Conservation (phyloP, 2,329 filamentous ascomycete species). For the Colletotrichum magnum region DNA sequence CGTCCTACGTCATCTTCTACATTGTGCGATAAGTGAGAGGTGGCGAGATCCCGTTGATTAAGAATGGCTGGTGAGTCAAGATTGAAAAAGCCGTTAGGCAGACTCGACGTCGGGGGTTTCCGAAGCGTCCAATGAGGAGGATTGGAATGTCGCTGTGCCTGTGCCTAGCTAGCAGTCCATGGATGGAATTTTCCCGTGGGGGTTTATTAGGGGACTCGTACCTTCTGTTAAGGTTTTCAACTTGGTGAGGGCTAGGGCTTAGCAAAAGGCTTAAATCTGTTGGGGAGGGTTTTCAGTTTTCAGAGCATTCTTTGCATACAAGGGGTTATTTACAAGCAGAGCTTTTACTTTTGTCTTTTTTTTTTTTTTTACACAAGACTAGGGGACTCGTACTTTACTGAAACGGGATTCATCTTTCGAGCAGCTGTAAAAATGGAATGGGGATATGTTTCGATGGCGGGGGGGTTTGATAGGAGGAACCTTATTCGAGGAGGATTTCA, state of each 20-base stretch:
- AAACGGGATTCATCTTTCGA: constrained; percentile 33
- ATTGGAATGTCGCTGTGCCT: neutral
- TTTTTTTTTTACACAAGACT: no score
- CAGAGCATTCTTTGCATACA: no score
- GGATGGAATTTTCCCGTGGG: neutral
- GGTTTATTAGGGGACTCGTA: neutral
- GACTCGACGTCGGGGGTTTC: constrained; percentile 1
- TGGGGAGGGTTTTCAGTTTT: no score
- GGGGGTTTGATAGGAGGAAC: no score
- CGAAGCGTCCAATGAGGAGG: neutral
- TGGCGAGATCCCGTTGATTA: constrained; percentile 20
- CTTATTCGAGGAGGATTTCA: no score
- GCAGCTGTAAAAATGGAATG: constrained; percentile 3
- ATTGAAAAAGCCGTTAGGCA: constrained; percentile 22
- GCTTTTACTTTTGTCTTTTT: no score
- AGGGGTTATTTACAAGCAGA: no score
- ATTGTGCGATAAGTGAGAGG: neutral
- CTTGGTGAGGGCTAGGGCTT: no score
- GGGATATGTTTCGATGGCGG: neutral
- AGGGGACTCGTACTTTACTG: constrained; percentile 11
- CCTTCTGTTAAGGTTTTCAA: no score
- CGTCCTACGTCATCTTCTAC: neutral
- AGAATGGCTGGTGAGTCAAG: constrained; percentile 19
- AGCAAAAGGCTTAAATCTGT: no score
- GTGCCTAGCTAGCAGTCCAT: neutral